Conservation (phyloP, 441 rosid genomes). For the Populus hybrid region DNA sequence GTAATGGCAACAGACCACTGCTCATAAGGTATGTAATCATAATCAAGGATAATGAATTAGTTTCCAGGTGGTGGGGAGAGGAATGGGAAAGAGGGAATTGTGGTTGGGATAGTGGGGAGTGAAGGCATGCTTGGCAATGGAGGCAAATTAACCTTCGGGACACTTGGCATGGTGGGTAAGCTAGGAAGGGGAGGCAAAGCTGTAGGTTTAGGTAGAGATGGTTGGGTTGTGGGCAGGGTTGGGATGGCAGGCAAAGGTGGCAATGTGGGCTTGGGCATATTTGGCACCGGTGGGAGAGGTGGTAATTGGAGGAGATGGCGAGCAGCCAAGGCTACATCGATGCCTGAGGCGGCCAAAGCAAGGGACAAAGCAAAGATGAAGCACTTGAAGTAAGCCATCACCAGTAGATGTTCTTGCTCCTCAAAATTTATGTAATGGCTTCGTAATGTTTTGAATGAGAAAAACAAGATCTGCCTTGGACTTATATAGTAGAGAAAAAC, state of each 20-base stretch:
- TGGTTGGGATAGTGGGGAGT: background rate
- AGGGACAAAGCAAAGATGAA: background rate
- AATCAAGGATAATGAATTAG: background rate
- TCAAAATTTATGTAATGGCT: background rate
- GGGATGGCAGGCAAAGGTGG: conserved; percentile 12
- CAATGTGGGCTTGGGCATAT: conserved; percentile 2
- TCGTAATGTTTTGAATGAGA: background rate
- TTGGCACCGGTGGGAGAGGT: background rate
- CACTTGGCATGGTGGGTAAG: background rate
- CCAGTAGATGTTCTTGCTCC: too few species aligned
- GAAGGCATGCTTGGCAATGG: background rate
- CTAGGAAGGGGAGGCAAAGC: conserved; percentile 1
- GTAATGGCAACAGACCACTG: background rate
- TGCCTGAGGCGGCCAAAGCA: background rate
- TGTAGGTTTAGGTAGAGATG: background rate
- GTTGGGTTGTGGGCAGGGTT: background rate
- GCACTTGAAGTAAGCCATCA: background rate
- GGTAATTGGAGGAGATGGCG: conserved; percentile 1
- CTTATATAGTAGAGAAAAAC: background rate
- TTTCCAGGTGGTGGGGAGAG: background rate
- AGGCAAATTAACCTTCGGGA: background rate
- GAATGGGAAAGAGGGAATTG: background rate
- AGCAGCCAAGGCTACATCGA: background rate
- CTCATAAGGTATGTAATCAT: background rate
- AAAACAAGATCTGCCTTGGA: background rate